Base-by-base conservation (phyloP, 2,329 filamentous ascomycete species). In the Aureobasidium zeae region DNA sequence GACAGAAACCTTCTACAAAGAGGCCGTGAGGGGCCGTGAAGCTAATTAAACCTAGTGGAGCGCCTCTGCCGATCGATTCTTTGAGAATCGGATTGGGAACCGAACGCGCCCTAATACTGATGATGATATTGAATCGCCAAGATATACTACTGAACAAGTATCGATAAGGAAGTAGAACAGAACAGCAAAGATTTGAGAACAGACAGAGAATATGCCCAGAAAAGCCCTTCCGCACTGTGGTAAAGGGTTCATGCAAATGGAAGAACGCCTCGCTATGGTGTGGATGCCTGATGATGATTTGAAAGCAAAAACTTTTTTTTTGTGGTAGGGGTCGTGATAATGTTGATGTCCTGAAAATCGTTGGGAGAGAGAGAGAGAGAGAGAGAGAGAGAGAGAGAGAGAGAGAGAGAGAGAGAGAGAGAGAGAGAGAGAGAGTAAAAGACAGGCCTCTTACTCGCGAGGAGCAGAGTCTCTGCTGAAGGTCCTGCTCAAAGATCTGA, bases 181-280 rank as follows among this genome's bases (percentile, higher is more conserved):
- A n/a, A n/a, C n/a, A n/a, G 16, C 12, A 7, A n/a, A 29, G 11
- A 10, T 21, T 13, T n/a, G 13, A 29, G 12, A 29, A n/a, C 7
- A 29, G 13, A n/a, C 26, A 29, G 12, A 29, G 26, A 29, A n/a
- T n/a, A 29, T 29, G 26, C 8, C 25, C 37, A n/a, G 24, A 15
- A 4, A 31, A n/a, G 26, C 36, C 36, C 36, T n/a, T n/a, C n/a
- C n/a, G n/a, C n/a, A n/a, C n/a, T n/a, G n/a, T n/a, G 26, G 22
- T 30, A 24, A 25, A 31, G 22, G 26, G 26, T 25, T 17, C 13
- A 15, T 38, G 11, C 36, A 30, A n/a, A n/a, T n/a, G n/a, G n/a
- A n/a, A n/a, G n/a, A 39, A 39, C 36, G 29, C 36, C 36, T 39
- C 36, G 36, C 36, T 39, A n/a, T n/a, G n/a, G n/a, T n/a, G n/a